Evolutionary conservation across 2,329 filamentous ascomycete genomes (phyloP).

Genomic region (Phyllosticta citriasiana): DNA sequence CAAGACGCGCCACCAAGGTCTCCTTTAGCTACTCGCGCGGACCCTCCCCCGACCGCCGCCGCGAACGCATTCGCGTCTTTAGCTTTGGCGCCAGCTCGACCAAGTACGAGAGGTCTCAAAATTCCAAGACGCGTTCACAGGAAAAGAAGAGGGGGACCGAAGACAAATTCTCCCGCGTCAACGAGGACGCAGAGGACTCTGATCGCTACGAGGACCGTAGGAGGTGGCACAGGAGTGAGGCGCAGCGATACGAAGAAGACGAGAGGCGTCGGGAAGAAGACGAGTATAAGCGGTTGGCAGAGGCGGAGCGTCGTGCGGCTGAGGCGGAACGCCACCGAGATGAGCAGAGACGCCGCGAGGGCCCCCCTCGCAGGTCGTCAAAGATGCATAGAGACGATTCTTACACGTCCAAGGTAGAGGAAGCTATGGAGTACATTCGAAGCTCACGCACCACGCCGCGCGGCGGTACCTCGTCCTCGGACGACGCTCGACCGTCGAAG

Average conservation of each 20-base stretch:
- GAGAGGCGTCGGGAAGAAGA: constrained; percentile 31
- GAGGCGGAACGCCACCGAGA: constrained; percentile 12
- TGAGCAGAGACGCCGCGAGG: too few species aligned
- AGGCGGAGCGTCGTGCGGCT: constrained; percentile 6
- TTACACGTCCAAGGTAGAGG: not conserved
- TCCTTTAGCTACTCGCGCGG: not conserved
- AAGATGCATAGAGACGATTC: constrained; percentile 1
- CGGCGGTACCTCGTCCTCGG: not conserved
- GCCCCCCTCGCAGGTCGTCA: constrained; percentile 11
- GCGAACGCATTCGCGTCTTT: not conserved
- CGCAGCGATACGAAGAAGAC: constrained; percentile 20
- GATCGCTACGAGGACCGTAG: constrained; percentile 26
- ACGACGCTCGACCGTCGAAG: not conserved
- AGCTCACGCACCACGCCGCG: not conserved
- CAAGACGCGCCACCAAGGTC: constrained; percentile 1
- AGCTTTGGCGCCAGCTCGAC: not conserved
- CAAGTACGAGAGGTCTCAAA: constrained; percentile 9
- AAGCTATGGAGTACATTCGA: constrained; percentile 3
- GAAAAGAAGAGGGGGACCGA: constrained; percentile 1
- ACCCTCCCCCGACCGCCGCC: not conserved
- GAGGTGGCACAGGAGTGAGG: not conserved
- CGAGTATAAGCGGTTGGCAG: constrained; percentile 16
- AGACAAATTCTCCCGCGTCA: constrained; percentile 1
- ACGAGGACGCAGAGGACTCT: constrained; percentile 6
- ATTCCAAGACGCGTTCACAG: constrained; percentile 9